Percentiles rank a stretch among this genome's conserved stretches.
phyloP scores from a whole-genome alignment of 2,329 filamentous ascomycete species.

The Penicillium decumbens region DNA sequence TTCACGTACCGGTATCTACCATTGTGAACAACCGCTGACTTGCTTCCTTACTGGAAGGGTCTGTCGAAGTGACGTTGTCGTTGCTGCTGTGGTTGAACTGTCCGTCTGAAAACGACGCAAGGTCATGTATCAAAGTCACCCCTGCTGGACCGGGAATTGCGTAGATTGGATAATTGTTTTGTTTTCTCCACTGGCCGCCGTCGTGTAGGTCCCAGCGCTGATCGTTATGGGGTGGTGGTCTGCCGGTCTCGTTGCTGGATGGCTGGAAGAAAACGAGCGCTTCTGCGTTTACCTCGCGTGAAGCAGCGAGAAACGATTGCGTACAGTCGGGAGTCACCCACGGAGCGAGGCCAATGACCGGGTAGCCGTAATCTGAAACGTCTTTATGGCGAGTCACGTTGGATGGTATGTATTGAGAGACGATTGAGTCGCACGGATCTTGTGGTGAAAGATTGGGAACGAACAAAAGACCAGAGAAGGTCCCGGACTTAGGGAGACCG shows the following conservation, averaged over 20 bases:
- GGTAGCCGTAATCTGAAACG: slow-evolving; percentile 62
- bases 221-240: slow-evolving; percentile 63
- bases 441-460: slow-evolving; percentile 63
- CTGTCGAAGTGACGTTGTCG: slow-evolving; percentile 30
- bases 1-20: slow-evolving; percentile 43
- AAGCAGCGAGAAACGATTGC: slow-evolving; percentile 61
- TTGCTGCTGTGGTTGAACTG: slow-evolving; percentile 46
- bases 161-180: slow-evolving; percentile 76
- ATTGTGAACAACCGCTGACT: slow-evolving; percentile 47
- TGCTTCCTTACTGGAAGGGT: background rate
- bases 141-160: slow-evolving; percentile 68
- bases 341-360: slow-evolving; percentile 75
- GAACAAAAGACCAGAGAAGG: slow-evolving; percentile 76
- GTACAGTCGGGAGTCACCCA: slow-evolving; percentile 77
- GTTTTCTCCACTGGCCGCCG: slow-evolving; percentile 63
- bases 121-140: slow-evolving; percentile 62
- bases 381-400: slow-evolving; percentile 71
- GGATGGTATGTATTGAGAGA: slow-evolving; percentile 62
- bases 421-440: slow-evolving; percentile 60
- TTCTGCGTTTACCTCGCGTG: slow-evolving; percentile 58
- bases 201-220: slow-evolving; percentile 67
- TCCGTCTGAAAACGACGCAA: slow-evolving; percentile 73
- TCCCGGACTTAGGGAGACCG: slow-evolving; percentile 56
- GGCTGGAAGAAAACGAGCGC: slow-evolving; percentile 56
- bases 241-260: slow-evolving; percentile 43